These are phyloP conservation scores for Zarea fungicola DNA, from an alignment of 2,329 filamentous ascomycete genomes.

Conservation along the genomic window DNA sequence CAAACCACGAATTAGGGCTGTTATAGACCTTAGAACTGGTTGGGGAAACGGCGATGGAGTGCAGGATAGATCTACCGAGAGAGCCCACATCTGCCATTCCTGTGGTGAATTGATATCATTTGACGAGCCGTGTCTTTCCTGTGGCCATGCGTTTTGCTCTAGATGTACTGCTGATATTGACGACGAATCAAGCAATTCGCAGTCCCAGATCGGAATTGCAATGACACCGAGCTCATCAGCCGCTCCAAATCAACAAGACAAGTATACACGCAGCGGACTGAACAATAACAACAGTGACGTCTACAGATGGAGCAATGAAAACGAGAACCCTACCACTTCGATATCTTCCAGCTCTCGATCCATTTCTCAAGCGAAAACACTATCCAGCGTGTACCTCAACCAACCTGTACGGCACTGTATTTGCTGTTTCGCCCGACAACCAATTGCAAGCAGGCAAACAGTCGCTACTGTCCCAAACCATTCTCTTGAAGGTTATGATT, in stretches of 20 bases:
- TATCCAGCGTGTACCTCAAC: conserved; percentile 22
- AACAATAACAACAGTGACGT: neutral
- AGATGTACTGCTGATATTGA: conserved; percentile 36
- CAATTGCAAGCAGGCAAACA: conserved; percentile 8
- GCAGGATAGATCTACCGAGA: neutral
- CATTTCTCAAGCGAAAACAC: conserved; percentile 20
- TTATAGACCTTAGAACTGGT: neutral
- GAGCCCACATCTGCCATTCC: conserved; percentile 43
- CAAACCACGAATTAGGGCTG: neutral
- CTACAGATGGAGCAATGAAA: conserved; percentile 1
- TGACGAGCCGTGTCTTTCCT: conserved; percentile 39
- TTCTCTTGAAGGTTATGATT: neutral
- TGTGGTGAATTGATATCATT: conserved; percentile 39
- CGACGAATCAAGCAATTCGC: neutral
- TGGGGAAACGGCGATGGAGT: conserved; percentile 9
- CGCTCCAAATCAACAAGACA: neutral
- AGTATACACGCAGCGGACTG: neutral
- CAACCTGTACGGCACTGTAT: conserved; percentile 25
- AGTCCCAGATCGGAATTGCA: neutral
- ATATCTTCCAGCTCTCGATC: conserved; percentile 6
- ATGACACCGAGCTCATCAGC: neutral
- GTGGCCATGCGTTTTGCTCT: conserved; percentile 46
- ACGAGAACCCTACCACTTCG: neutral
- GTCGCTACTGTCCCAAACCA: conserved; percentile 10
- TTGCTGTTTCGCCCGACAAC: conserved; percentile 22